Conservation (phyloP, 345 rosid species). For the Pistacia atlantica region DNA sequence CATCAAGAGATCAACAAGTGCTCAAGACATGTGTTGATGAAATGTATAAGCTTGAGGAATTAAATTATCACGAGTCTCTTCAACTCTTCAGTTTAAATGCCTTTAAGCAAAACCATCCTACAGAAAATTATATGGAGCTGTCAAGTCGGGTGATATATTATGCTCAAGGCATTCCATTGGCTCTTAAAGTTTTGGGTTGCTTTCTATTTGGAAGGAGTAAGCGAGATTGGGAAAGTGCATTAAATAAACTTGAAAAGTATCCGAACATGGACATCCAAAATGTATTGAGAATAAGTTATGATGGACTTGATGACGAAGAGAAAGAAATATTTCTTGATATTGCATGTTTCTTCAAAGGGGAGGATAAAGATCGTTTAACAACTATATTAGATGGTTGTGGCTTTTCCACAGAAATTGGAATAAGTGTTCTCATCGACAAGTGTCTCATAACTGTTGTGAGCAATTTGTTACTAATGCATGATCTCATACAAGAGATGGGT, state of each 20-base stretch:
- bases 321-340: background rate
- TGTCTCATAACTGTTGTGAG: background rate
- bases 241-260: background rate
- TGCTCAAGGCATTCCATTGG: background rate
- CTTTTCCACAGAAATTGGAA: slow-evolving; percentile 1
- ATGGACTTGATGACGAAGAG: background rate
- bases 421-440: slow-evolving; percentile 6
- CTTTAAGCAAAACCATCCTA: no score
- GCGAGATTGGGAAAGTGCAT: background rate
- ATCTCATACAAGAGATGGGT: slow-evolving; percentile 13
- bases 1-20: background rate
- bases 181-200: background rate
- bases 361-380: background rate
- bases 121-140: no score
- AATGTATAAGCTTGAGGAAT: no score
- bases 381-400: slow-evolving; percentile 2
- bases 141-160: no score
- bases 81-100: no score
- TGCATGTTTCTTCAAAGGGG: slow-evolving; percentile 8
- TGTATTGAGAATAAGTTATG: background rate
- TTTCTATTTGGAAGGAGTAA: background rate
- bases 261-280: background rate
- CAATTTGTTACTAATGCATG: slow-evolving; percentile 3
- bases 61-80: no score
- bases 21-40: background rate